Evolutionary conservation across 1,284 basidiomycete genomes (phyloP), one percentile per base, ranked within the genome.

Genomic region (Leucoagaricus sp.): DNA sequence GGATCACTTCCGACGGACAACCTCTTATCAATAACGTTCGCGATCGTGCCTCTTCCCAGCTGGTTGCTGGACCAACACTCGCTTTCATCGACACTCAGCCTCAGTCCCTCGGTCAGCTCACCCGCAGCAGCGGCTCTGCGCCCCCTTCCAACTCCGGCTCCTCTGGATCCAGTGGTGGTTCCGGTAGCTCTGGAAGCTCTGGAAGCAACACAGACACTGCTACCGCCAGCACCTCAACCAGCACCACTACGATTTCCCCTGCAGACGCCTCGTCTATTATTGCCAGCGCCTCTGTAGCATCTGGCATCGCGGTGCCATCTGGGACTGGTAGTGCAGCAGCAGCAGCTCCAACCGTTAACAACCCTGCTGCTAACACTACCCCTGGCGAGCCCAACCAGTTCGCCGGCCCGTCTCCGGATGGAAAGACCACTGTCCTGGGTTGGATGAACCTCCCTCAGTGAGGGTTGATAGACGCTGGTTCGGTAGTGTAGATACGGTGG

Each of bases 11-110:
- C 45, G 81, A 85, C 65, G 68, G 69, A 49, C 82, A 86, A 61
- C 86, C 89, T 1, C 73, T 93, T 38, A 64, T 79, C 67, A 87
- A 84, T 75, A 80, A 85, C 71, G 82, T 85, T 60, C 70, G 78
- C 34, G 81, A 86, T 67, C 86, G 87, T 59, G 82, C 81, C 53
- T 79, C 75, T 49, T 75, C 71, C 58, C 76, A 79, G 57, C 71
- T 88, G 67, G 72, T 92, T 58, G 89, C 89, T 15, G 90, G 91
- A 29, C 90, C 90, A n/a, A 73, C 81, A 5, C 70, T 89, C 59
- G 73, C 81, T 12, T 91, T 88, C 77, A 77, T 90, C 68, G 86
- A 89, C 71, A 78, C 75, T 42, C 59, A 75, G 56, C 73, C 78
- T 31, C 78, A 87, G 69, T 65, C 72, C 58, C 70, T 89, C 64